Base-by-base conservation (phyloP, 2,329 filamentous ascomycete genomes). In the Verticillium dahliae region DNA sequence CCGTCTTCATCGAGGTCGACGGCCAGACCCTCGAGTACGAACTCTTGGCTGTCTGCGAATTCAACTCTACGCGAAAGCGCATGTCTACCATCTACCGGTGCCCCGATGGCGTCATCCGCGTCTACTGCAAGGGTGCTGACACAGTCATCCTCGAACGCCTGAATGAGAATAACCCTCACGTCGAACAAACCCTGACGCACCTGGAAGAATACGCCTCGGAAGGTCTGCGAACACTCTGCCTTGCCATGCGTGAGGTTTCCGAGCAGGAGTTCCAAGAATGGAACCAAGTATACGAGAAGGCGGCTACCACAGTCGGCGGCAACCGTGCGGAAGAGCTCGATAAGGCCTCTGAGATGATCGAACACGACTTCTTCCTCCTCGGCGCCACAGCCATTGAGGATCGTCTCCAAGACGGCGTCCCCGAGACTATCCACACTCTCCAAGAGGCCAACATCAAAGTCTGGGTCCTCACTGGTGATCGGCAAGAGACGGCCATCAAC, bases 141-240 rank as follows among this genome's bases (percentile, higher is more conserved):
- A 99, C 95, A 1, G 95, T 99, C 58, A 99, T 99, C 67, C 79
- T 99, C 60, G 96, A 99, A 74, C 90, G 96, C 22, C 81, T 99
- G 14, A 87, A 88, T 66, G 84, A 90, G 50, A 85, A 95, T 67
- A 96, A 96, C 69, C 90, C 91, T 1, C 90, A 91, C 65, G 90
- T 96, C 2, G 95, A 99, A 71, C 80, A 84, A n/a, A 99, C 95
- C 1, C 79, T 98, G 65, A 88, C 92, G 61, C 96, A 99, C 74
- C 82, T 99, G n/a, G 96, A 99, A 76, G 96, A 99, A 71, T 99
- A 99, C 73, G 95, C 95, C 6, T 96, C 94, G 0, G 95, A 99
- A 68, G 96, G 95, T 74, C 81, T 99, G 59, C 90, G 95, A 69
- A 99, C 95, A 5, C 85, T 99, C 14, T 99, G 96, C 77, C 80